Evolutionary conservation across 73 alveolate genomes (phyloP), one percentile per base, ranked within the genome.

Genomic region (Paramecium sonneborni): DNA sequence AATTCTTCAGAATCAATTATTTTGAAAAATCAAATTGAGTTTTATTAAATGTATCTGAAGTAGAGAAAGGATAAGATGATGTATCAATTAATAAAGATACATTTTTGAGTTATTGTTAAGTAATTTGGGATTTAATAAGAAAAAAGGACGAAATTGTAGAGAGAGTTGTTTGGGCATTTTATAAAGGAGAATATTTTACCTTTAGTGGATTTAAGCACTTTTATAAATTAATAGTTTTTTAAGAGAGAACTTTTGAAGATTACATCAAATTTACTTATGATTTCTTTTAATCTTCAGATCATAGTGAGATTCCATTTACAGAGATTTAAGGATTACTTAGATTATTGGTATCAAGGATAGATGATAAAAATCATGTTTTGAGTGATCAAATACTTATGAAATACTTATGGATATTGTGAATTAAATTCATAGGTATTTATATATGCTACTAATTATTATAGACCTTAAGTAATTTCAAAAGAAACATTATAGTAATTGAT

Each of bases 61-160:
- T 23, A 26, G 84, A 23, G 34, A 28, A 9, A 24, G 82, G 15
- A 26, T 32, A 12, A 32, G 52, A 70, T 28, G 86, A 70, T 70
- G 37, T 70, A 4, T 28, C 38, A 21, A 70, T 70, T 70, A 5
- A 35, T 32, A 70, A 32, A 32, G 86, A 70, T 35, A 70, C 86
- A 10, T 70, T 70, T 70, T 35, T 70, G 14, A 35, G 28, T 8
- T 70, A 70, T 70, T 70, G 86, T 35, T 32, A 28, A 32, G 37
- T 70, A 12, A 9, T 70, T 70, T 70, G 86, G 86, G 86, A 70
- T 26, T 26, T 70, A 28, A 32, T 70, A 14, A 24, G 86, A 12
- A 70, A 70, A 23, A 57, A 70, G 57, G 86, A 70, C 23, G 86
- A 70, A 48, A 70, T 70, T 28, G 86, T 70, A 70, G 86, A 70